Percentiles rank a stretch among this genome's conserved stretches.
phyloP scores from a whole-genome alignment of 176 grass and related monocot species.

The Cymbopogon citratus region DNA sequence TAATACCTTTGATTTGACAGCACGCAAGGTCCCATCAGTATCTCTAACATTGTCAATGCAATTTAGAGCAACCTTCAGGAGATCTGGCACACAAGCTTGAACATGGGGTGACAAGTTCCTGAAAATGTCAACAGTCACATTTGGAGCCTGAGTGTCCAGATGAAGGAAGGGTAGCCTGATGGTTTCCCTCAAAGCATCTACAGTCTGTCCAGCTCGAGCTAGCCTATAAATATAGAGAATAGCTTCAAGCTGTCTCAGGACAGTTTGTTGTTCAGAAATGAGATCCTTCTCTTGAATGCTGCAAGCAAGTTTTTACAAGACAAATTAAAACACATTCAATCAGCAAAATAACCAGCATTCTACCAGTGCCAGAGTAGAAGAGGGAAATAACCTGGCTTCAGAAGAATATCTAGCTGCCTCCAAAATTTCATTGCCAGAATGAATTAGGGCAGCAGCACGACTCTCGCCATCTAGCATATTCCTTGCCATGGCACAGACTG shows the following conservation, averaged over 20 bases:
- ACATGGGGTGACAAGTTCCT: constrained; percentile 73
- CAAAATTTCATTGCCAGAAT: constrained; percentile 85
- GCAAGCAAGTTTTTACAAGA: constrained; percentile 17
- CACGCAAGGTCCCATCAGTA: constrained; percentile 62
- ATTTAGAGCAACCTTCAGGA: constrained; percentile 70
- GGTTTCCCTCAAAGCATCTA: constrained; percentile 84
- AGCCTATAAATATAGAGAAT: constrained; percentile 70
- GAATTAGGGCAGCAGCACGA: constrained; percentile 65
- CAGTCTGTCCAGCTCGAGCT: constrained; percentile 60
- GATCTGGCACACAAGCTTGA: constrained; percentile 88
- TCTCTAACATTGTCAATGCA: constrained; percentile 86
- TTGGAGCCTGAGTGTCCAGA: constrained; percentile 61
- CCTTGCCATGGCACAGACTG: constrained; percentile 69
- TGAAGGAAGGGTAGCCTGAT: constrained; percentile 78
- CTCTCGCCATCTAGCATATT: constrained; percentile 76
- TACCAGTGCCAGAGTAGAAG: neutral
- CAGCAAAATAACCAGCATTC: constrained; percentile 12
- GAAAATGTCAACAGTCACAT: constrained; percentile 60
- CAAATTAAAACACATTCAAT: neutral
- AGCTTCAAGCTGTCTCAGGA: constrained; percentile 79
- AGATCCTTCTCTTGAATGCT: constrained; percentile 85
- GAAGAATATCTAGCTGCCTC: constrained; percentile 78
- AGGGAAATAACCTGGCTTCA: constrained; percentile 62
- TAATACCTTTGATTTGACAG: constrained; percentile 79
- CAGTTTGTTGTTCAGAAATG: constrained; percentile 73